A percentile compares a stretch with the other conserved stretches of the same genome.
Conservation (phyloP, 2,329 filamentous ascomycete genomes). For the Xylaria sp. region DNA sequence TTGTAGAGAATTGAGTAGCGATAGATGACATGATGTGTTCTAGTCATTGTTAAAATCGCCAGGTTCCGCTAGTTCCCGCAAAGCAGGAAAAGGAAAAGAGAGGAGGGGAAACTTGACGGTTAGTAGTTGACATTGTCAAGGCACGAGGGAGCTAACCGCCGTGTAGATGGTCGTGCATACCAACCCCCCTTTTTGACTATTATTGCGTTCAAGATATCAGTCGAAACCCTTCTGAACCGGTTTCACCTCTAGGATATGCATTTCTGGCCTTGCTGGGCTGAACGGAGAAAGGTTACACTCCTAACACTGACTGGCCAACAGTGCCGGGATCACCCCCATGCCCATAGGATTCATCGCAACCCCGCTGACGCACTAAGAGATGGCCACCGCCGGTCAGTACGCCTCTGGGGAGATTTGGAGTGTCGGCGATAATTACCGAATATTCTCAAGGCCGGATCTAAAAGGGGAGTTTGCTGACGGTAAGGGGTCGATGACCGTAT, state of each 20-base stretch:
- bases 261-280: slow-evolving; percentile 1
- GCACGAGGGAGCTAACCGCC: not conserved
- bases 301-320: slow-evolving; percentile 13
- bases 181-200: slow-evolving; percentile 13
- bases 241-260: slow-evolving; percentile 19
- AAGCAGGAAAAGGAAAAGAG: slow-evolving; percentile 1
- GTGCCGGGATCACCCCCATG: not conserved
- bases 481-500: slow-evolving; percentile 3
- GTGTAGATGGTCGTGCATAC: not conserved
- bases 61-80: not conserved
- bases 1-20: not conserved
- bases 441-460: not conserved
- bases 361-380: slow-evolving; percentile 13
- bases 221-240: slow-evolving; percentile 27
- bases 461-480: not conserved
- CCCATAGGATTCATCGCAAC: slow-evolving; percentile 27
- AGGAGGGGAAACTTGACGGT: not conserved
- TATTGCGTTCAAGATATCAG: slow-evolving; percentile 1
- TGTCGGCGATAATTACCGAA: not conserved
- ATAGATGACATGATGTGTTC: slow-evolving; percentile 10
- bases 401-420: not conserved
- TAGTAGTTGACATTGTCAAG: not conserved
- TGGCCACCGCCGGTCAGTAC: not conserved
- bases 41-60: not conserved
- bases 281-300: slow-evolving; percentile 9